These are phyloP conservation scores for Kazachstania bromeliacearum DNA, from an alignment of 805 yeast genomes.

Conservation along the genomic window DNA sequence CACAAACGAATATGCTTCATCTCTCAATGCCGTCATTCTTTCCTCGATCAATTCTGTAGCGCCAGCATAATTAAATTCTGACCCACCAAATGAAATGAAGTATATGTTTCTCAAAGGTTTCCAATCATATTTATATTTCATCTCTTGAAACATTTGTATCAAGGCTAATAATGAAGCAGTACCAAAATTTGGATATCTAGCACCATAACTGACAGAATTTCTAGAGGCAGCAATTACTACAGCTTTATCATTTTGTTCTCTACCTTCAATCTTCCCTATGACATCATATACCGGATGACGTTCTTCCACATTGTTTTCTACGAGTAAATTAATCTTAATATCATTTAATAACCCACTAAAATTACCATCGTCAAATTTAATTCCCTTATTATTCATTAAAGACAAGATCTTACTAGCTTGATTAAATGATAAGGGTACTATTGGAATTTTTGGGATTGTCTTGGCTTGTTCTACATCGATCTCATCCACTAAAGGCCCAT, in stretches of 20 bases:
- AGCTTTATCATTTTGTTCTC: slow-evolving; percentile 67
- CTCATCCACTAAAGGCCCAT: slow-evolving; percentile 35
- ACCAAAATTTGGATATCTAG: slow-evolving; percentile 63
- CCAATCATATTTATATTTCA: slow-evolving; percentile 65
- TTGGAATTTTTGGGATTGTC: slow-evolving; percentile 61
- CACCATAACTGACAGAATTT: slow-evolving; percentile 71
- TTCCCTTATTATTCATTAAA: slow-evolving; percentile 20
- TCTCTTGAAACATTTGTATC: slow-evolving; percentile 53
- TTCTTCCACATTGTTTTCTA: slow-evolving; percentile 38
- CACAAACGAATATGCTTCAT: slow-evolving; percentile 59
- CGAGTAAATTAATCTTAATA: slow-evolving; percentile 23
- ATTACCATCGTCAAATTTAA: slow-evolving; percentile 15
- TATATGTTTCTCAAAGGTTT: slow-evolving; percentile 71
- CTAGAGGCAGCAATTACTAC: slow-evolving; percentile 75
- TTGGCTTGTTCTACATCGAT: slow-evolving; percentile 38
- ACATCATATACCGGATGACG: slow-evolving; percentile 71
- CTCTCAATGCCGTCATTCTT: slow-evolving; percentile 41
- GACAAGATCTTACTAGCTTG: slow-evolving; percentile 44
- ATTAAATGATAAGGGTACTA: slow-evolving; percentile 65
- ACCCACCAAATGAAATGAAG: slow-evolving; percentile 77
- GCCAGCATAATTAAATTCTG: slow-evolving; percentile 75
- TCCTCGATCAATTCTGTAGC: slow-evolving; percentile 67
- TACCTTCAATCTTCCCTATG: slow-evolving; percentile 65
- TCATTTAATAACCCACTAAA: slow-evolving; percentile 17
- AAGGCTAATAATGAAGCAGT: slow-evolving; percentile 64